Conservation (phyloP, 768 basidiomycete genomes). For the Zangia roseola region DNA sequence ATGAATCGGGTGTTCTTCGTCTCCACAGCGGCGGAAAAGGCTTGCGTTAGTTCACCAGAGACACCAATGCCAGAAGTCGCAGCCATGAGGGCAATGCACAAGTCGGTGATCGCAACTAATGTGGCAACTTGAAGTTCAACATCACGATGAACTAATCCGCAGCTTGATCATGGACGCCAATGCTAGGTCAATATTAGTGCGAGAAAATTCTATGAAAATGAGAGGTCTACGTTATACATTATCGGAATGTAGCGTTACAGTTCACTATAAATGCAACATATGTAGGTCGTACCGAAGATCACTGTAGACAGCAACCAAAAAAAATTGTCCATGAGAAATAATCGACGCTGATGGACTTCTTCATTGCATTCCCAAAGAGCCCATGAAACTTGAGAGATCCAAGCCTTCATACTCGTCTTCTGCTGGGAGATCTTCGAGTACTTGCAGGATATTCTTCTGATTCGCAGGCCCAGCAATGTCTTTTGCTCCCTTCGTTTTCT, state of each 20-base stretch:
- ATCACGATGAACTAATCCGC: no score
- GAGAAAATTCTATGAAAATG: conserved; percentile 15
- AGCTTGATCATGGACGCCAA: no score
- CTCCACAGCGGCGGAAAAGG: conserved; percentile 59
- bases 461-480: conserved; percentile 56
- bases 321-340: conserved; percentile 21
- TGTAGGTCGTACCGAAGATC: conserved; percentile 23
- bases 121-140: no score
- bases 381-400: conserved; percentile 86
- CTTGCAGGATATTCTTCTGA: conserved; percentile 84
- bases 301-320: conserved; percentile 10
- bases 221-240: conserved; percentile 34
- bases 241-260: conserved; percentile 32
- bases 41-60: conserved; percentile 53
- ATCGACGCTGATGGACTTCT: conserved; percentile 8
- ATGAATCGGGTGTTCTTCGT: conserved; percentile 61
- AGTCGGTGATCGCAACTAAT: no score
- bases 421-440: conserved; percentile 86
- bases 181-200: conserved; percentile 2
- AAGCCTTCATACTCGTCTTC: conserved; percentile 92
- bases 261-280: conserved; percentile 35
- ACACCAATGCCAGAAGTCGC: conserved; percentile 70
- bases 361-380: conserved; percentile 61
- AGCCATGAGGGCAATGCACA: conserved; percentile 48
- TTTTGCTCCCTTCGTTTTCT: conserved; percentile 51